phyloP scores from a whole-genome alignment of 116 monocot species.

The Trichopus zeylanicus region DNA sequence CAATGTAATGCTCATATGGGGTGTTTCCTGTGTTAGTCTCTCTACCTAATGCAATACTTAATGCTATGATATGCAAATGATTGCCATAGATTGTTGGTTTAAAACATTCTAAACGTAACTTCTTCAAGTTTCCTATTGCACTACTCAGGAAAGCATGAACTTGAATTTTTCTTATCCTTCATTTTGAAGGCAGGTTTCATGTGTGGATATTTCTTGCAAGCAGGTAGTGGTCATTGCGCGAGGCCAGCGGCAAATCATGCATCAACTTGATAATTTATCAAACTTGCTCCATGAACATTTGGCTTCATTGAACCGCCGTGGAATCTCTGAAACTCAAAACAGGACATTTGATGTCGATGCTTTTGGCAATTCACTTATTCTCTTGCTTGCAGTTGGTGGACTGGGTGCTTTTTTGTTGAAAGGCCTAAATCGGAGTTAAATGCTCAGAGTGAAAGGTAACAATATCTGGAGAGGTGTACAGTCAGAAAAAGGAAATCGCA shows the following conservation, averaged over 20 bases:
- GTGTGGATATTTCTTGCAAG: background rate
- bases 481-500: too few species aligned
- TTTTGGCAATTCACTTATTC: constrained; percentile 20
- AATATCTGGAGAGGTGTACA: too few species aligned
- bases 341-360: constrained; percentile 18
- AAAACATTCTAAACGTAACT: too few species aligned
- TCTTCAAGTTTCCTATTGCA: too few species aligned
- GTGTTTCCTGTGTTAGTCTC: too few species aligned
- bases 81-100: too few species aligned
- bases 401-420: constrained; percentile 33
- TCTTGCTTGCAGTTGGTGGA: constrained; percentile 29
- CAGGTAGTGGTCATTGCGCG: constrained; percentile 52
- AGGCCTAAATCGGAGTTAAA: constrained; percentile 20
- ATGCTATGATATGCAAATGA: too few species aligned
- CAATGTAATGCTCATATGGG: too few species aligned
- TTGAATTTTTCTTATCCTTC: too few species aligned
- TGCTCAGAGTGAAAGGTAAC: background rate
- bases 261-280: constrained; percentile 79
- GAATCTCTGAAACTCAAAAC: constrained; percentile 11
- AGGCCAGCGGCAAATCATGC: constrained; percentile 82
- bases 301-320: constrained; percentile 17
- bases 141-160: too few species aligned
- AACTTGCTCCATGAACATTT: constrained; percentile 65
- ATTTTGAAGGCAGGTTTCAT: too few species aligned
- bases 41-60: too few species aligned